Percentiles rank a stretch among this genome's conserved stretches.
These are phyloP conservation scores for Kodamaea arcana DNA, from an alignment of 1,139 yeast genomes.

Conservation along the genomic window DNA sequence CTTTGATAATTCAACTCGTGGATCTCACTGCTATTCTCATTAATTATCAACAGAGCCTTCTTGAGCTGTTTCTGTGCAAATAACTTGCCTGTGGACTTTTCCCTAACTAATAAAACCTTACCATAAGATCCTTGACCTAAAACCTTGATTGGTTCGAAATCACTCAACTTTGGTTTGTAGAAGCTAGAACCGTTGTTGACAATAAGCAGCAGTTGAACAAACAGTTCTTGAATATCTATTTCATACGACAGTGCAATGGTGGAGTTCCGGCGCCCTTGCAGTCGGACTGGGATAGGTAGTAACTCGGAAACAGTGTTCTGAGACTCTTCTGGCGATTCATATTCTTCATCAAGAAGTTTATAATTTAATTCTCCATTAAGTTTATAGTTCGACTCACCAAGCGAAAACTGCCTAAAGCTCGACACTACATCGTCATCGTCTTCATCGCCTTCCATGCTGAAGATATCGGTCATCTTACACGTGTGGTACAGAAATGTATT, in stretches of 20 bases:
- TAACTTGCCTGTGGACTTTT: constrained; percentile 27
- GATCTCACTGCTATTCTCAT: constrained; percentile 33
- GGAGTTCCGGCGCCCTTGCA: constrained; percentile 12
- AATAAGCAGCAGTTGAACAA: constrained; percentile 15
- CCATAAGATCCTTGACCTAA: constrained; percentile 44
- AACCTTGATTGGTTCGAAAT: constrained; percentile 36
- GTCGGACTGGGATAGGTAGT: constrained; percentile 16
- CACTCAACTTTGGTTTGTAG: constrained; percentile 19
- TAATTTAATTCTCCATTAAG: constrained; percentile 10
- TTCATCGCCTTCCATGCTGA: constrained; percentile 14
- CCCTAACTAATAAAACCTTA: constrained; percentile 38
- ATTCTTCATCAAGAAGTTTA: constrained; percentile 10
- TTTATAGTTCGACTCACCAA: constrained; percentile 1
- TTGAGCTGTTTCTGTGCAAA: constrained; percentile 41
- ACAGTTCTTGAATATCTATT: constrained; percentile 20
- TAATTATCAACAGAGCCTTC: constrained; percentile 37
- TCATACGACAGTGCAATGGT: constrained; percentile 22
- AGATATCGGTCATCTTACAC: constrained; percentile 15
- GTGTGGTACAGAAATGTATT: too few relatives aligned
- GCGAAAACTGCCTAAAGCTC: constrained; percentile 5
- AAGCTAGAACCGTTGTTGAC: constrained; percentile 5
- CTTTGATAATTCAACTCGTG: constrained; percentile 33
- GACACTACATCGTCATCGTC: constrained; percentile 10
- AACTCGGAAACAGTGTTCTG: constrained; percentile 14
- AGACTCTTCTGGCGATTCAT: constrained; percentile 10